phyloP scores from a whole-genome alignment of 345 rosid genomes.

The Pelargonium nanum region DNA sequence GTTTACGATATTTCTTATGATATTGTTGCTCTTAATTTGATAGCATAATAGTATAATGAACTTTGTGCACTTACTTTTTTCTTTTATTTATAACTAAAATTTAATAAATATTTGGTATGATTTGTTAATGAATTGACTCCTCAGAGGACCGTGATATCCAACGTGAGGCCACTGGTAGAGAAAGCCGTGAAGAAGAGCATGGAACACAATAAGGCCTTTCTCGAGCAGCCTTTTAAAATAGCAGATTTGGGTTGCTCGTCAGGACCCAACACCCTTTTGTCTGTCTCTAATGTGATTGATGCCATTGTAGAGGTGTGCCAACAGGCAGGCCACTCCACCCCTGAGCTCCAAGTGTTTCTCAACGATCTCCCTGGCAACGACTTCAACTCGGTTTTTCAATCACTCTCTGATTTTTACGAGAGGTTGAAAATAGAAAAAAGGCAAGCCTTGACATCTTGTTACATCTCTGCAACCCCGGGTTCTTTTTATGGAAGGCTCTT shows the following conservation, averaged over 20 bases:
- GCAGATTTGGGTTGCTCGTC: conserved; percentile 13
- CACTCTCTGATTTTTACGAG: neutral
- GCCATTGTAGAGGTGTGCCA: neutral
- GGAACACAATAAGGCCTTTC: neutral
- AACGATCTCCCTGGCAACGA: neutral
- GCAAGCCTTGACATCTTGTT: neutral
- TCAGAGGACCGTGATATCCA: conserved; percentile 3
- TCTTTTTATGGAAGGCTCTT: neutral
- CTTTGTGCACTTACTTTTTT: too few species aligned
- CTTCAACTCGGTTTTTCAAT: neutral
- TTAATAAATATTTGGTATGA: too few species aligned
- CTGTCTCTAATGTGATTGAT: neutral
- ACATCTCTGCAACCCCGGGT: neutral
- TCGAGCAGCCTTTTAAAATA: neutral
- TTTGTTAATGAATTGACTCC: too few species aligned
- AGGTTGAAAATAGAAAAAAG: neutral
- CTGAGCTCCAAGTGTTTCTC: neutral
- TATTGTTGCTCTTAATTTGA: too few species aligned
- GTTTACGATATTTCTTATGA: too few species aligned
- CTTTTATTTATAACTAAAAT: too few species aligned
- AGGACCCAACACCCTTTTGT: neutral
- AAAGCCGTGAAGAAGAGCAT: neutral
- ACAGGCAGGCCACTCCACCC: too few species aligned
- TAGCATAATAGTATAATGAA: too few species aligned
- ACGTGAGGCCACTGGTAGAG: neutral